Base-by-base conservation (phyloP, 768 basidiomycete species). In the Wakefieldia striispora region DNA sequence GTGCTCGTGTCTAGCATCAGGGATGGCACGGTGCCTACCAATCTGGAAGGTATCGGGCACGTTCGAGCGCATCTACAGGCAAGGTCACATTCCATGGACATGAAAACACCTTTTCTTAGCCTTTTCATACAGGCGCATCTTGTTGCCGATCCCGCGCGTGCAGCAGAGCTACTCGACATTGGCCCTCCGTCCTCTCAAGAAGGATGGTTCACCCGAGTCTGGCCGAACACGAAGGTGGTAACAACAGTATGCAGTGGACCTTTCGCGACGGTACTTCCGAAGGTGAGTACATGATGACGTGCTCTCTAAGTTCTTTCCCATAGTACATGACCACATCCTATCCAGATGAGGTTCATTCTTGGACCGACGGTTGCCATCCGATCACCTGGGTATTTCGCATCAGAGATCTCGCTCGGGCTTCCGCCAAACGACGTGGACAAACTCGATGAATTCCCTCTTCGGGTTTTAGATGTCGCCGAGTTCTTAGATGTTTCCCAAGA, bases 141-240 rank as follows among this genome's bases (percentile, higher is more conserved):
- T 6, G 24, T 12, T 19, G 49, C 37, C 4, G 16, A 43, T 23
- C 45, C 53, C n/a, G 48, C 26, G 2, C 26, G 40, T 19, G 54
- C 54, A 8, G 44, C 33, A 1, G 56, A 49, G 33, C 50, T 55
- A 11, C 17, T 17, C 13, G 44, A 21, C 8, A 55, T 55, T 17
- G 50, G 54, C 3, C 45, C 49, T 19, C 47, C 54, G n/a, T 41
- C 14, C 26, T 47, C 43, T 3, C 19, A 20, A 33, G 19, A 31
- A 34, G 54, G 45, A 16, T 55, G 54, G 54, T 42, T 47, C 11
- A 33, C 37, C 1, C 45, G 34, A 14, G 46, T 55, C 14, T 55
- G 54, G 50, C 54, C 54, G 8, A 29, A 29, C 27, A 29, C 27
- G 2, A 29, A 29, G 27, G 6, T 6, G 27, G 27, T 29, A 11